Conservation (phyloP, 2,329 filamentous ascomycete species). For the Clarireedia hainanense region DNA sequence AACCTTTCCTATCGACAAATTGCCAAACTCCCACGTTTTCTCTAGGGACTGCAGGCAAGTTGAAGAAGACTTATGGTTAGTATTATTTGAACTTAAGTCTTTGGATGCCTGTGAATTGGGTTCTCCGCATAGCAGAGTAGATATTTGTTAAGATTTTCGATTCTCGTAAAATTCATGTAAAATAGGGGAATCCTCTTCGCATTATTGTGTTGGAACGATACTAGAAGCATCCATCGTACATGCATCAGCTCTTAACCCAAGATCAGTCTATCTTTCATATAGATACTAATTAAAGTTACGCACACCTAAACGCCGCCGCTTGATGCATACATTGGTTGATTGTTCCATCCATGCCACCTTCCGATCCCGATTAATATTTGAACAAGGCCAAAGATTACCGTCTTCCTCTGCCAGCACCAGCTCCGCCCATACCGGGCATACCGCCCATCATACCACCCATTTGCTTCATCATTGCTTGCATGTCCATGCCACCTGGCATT, state of each 20-base stretch:
- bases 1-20: no score
- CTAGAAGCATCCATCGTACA: no score
- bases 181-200: no score
- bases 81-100: no score
- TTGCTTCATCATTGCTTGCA: constrained; percentile 74
- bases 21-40: no score
- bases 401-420: constrained; percentile 25
- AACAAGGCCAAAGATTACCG: constrained; percentile 10
- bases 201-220: no score
- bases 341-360: background rate
- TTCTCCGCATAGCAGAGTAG: no score
- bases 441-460: constrained; percentile 45
- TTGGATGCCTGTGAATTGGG: no score
- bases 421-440: constrained; percentile 46
- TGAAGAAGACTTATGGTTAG: no score
- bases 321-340: constrained; percentile 6
- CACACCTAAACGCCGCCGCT: constrained; percentile 7
- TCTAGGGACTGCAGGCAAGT: no score
- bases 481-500: constrained; percentile 54
- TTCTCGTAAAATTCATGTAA: no score
- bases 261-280: background rate
- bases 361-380: background rate
- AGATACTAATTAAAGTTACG: background rate
- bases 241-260: background rate
- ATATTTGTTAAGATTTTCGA: no score